phyloP scores from a whole-genome alignment of 176 grass and related monocot genomes.

The Hyparrhenia diplandra region DNA sequence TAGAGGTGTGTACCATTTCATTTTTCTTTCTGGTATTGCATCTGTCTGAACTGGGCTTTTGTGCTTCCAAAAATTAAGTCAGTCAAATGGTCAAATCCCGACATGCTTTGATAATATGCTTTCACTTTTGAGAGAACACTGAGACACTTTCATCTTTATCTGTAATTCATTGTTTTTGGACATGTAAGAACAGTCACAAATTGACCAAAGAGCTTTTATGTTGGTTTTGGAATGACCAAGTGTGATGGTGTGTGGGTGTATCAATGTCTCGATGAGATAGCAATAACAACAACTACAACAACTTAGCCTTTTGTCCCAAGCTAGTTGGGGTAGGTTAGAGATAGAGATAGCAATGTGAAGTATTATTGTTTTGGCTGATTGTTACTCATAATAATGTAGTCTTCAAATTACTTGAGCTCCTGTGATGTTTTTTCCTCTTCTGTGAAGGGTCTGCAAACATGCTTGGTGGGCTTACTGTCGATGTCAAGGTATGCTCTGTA shows the following conservation, averaged over 20 bases:
- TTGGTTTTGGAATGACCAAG: constrained; percentile 11
- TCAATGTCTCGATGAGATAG: not conserved
- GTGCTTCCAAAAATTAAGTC: constrained; percentile 2
- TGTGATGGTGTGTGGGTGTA: not conserved
- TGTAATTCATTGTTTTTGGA: not conserved
- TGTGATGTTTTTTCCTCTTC: constrained; percentile 19
- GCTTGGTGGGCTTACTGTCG: constrained; percentile 88
- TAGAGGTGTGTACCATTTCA: constrained; percentile 61
- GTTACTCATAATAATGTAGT: not conserved
- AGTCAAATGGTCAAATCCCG: not conserved
- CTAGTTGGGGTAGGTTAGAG: too few relatives aligned
- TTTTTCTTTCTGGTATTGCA: constrained; percentile 6
- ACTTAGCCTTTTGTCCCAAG: too few relatives aligned
- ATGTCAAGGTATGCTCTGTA: constrained; percentile 69
- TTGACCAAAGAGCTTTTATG: constrained; percentile 2
- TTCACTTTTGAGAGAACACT: constrained; percentile 5
- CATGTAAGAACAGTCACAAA: not conserved
- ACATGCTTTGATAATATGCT: not conserved
- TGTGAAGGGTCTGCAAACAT: constrained; percentile 95
- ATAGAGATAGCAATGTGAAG: too few relatives aligned
- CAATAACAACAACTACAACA: too few relatives aligned
- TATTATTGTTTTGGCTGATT: not conserved
- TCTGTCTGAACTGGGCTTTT: not conserved
- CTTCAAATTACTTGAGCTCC: constrained; percentile 10
- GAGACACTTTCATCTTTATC: not conserved